Percentiles rank a stretch among this genome's conserved stretches.
Evolutionary conservation across 2,329 filamentous ascomycete species (phyloP).

Genomic region (Talaromyces marneffei): DNA sequence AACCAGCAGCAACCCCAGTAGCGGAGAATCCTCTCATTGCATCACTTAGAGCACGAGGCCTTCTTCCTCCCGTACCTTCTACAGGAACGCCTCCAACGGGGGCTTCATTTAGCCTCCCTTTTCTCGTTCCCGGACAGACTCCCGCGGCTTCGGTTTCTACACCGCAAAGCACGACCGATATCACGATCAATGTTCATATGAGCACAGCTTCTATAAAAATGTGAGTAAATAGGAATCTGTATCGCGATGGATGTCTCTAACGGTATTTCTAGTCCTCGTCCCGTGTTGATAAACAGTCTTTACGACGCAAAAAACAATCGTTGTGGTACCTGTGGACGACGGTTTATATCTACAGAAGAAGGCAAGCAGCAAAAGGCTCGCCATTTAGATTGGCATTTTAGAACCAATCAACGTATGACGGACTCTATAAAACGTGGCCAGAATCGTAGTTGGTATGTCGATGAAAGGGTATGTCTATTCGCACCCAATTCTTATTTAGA

Average conservation of each 20-base stretch:
- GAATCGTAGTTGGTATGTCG: slow-evolving; percentile 91
- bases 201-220: slow-evolving; percentile 66
- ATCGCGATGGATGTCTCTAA: not conserved
- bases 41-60: slow-evolving; percentile 61
- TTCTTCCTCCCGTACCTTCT: slow-evolving; percentile 48
- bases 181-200: slow-evolving; percentile 45
- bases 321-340: slow-evolving; percentile 84
- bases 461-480: slow-evolving; percentile 62
- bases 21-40: slow-evolving; percentile 59
- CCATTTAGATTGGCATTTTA: slow-evolving; percentile 98
- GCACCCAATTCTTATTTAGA: not conserved
- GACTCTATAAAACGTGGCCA: slow-evolving; percentile 81
- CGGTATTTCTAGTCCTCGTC: slow-evolving; percentile 58
- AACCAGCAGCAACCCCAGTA: slow-evolving; percentile 38
- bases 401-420: slow-evolving; percentile 79
- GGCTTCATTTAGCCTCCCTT: slow-evolving; percentile 37
- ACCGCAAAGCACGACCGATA: slow-evolving; percentile 23
- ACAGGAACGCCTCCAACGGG: slow-evolving; percentile 31
- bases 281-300: slow-evolving; percentile 65
- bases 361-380: slow-evolving; percentile 80
- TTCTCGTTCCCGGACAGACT: slow-evolving; percentile 35
- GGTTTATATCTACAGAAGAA: slow-evolving; percentile 70
- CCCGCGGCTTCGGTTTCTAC: slow-evolving; percentile 32
- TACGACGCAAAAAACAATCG: slow-evolving; percentile 80
- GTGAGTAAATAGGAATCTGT: slow-evolving; percentile 32